Evolutionary conservation across 1,284 basidiomycete genomes (phyloP), one percentile per base, ranked within the genome.

Genomic region (Lignosus rhinocerotis): DNA sequence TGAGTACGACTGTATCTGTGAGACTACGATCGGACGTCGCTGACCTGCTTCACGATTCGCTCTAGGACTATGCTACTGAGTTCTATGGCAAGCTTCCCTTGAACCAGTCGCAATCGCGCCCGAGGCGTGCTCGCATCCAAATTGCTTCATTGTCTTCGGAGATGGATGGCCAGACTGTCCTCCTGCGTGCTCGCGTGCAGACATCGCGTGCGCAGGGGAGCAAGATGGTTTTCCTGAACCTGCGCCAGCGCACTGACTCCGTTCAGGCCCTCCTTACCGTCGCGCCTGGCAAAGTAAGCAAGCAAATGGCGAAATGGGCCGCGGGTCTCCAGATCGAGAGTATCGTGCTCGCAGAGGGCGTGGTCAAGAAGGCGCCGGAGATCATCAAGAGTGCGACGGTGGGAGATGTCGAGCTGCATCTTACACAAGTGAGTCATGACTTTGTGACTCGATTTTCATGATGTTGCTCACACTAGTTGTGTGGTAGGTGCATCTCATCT

Each of bases 271-370:
- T 98, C 16, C 78, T 98, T 49, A 79, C 83, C 42, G 86, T 92
- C 47, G 80, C 91, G 38, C 86, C 88, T 21, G 90, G 88, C 59
- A 90, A 89, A 69, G 84, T 99, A 16, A 98, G 94, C 64, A 97
- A 96, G 75, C 95, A 97, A 74, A 99, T 99, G 97, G 85, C 94
- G 55, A 98, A 96, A 76, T 99, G 92, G 90, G 86, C 90, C 16
- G 87, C 87, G 19, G 72, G 84, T 41, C 79, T 99, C 51, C 80
- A 88, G 38, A 82, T 87, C 64, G 97, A 99, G 78, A 93, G 92
- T 58, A 95, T 99, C 66, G 92, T 99, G 9, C 85, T 95, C 34
- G 90, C 98, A 9, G 90, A 97, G 76, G 90, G 89, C 43, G 74
- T 83, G 56, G 90, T 96, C 43, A 87, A 89, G 72, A 90, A 90